Evolutionary conservation across 805 yeast species (phyloP), one percentile per base, ranked within the genome.

Genomic region (Ogataea ganodermae): DNA sequence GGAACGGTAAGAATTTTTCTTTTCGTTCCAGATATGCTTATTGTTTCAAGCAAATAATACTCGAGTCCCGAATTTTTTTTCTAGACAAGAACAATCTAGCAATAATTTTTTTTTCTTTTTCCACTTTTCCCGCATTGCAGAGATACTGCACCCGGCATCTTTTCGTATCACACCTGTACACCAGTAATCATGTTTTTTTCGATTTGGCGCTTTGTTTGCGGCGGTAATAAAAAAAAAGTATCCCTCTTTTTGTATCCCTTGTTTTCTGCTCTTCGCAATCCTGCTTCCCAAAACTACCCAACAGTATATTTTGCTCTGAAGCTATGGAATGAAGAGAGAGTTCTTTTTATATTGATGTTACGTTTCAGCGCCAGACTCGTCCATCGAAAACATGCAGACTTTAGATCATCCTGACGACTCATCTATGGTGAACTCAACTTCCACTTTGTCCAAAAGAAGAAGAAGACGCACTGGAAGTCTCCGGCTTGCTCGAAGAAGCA

Each of bases 391-490:
- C 26, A 46, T 46, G 50, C 39, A 33, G 31, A 35, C 44, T 3
- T 12, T 35, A 14, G 45, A 42, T 16, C 44, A 42, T 17, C 21
- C 35, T 7, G 53, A 52, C 35, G 48, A 49, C 24, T 30, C 31
- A n/a, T 52, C 56, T 13, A 38, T 51, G 17, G 40, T 49, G 21
- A 49, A 45, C 42, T 58, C 55, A n/a, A 14, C 46, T 5, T 54
- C 55, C 4, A 51, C 58, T 3, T 36, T 40, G 3, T 45, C 51
- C 16, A 52, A 31, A 35, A 39, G 50, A 35, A 41, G 53, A 26
- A 46, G 48, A 35, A 46, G 55, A 39, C 44, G 53, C 23, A 50
- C 45, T 4, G 56, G 59, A 14, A 55, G 59, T 30, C 45, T 55
- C 16, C 35, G 51, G 27, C 45, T 55, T 22, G 44, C 45, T 12